Percentiles rank a stretch among this genome's conserved stretches.
These are phyloP conservation scores for Penicillium sp. DNA, from an alignment of 2,329 filamentous ascomycete genomes.

Conservation along the genomic window DNA sequence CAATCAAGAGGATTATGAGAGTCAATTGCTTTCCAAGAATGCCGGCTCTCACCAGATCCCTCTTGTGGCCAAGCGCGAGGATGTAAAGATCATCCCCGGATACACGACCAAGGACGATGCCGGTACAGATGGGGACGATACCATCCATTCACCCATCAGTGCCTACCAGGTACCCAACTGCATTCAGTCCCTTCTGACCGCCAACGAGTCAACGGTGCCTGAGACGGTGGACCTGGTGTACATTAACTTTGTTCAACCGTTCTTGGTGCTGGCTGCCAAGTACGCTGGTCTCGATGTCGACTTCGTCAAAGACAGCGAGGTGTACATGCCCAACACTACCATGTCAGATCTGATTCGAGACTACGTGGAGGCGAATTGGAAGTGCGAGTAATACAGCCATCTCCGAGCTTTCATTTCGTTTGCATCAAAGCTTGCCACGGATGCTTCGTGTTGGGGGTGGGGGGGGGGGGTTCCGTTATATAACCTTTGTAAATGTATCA, in stretches of 20 bases:
- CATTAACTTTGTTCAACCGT: conserved; percentile 84
- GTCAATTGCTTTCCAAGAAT: conserved; percentile 1
- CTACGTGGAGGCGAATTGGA: conserved; percentile 61
- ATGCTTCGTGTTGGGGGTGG: too few species aligned
- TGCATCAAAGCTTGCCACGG: background rate
- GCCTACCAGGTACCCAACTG: conserved; percentile 82
- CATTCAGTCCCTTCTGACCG: conserved; percentile 66
- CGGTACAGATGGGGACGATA: conserved; percentile 85
- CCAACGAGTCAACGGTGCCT: conserved; percentile 50
- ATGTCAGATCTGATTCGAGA: conserved; percentile 59
- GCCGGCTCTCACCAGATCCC: conserved; percentile 29
- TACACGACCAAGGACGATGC: conserved; percentile 89
- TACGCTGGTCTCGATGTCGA: conserved; percentile 55
- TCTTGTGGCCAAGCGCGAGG: conserved; percentile 29
- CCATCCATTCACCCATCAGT: conserved; percentile 71
- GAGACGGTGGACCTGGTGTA: conserved; percentile 84
- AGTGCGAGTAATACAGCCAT: conserved; percentile 25
- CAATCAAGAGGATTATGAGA: conserved; percentile 10
- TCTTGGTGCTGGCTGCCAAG: conserved; percentile 73
- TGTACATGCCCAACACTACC: conserved; percentile 54
- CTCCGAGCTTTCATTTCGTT: background rate
- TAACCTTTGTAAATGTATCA: background rate
- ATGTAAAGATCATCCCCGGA: conserved; percentile 60
- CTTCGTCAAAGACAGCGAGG: conserved; percentile 49
- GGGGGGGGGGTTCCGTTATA: background rate